Percentiles rank a stretch among this genome's conserved stretches.
Conservation (phyloP, 805 yeast species). For the Ogataea paraovalis region DNA sequence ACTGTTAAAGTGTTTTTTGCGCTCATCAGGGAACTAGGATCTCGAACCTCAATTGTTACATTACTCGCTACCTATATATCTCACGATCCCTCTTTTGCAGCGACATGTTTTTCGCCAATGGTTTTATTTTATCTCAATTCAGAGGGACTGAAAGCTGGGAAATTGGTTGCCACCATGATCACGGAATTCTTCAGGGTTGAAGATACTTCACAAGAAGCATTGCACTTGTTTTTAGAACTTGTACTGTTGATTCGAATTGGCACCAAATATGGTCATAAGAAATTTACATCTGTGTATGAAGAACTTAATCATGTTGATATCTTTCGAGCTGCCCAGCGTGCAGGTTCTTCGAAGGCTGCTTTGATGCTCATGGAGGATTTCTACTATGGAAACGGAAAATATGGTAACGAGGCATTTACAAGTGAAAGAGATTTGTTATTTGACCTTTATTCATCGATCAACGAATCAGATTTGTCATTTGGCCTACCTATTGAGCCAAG, state of each 20-base stretch:
- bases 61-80: constrained; percentile 32
- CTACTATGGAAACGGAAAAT: constrained; percentile 9
- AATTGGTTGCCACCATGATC: constrained; percentile 18
- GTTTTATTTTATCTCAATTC: constrained; percentile 25
- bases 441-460: constrained; percentile 47
- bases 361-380: constrained; percentile 47
- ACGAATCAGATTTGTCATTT: constrained; percentile 57
- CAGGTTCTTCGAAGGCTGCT: constrained; percentile 38
- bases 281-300: constrained; percentile 29
- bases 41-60: constrained; percentile 28
- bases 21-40: constrained; percentile 31
- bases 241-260: constrained; percentile 39
- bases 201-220: constrained; percentile 9
- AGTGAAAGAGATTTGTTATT: constrained; percentile 22
- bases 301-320: constrained; percentile 29
- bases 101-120: constrained; percentile 25
- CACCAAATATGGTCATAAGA: constrained; percentile 26
- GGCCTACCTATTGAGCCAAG: constrained; percentile 63
- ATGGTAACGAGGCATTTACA: constrained; percentile 7
- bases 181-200: constrained; percentile 20
- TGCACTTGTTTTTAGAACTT: constrained; percentile 27
- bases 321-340: constrained; percentile 31
- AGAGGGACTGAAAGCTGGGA: constrained; percentile 17
- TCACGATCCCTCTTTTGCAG: constrained; percentile 26
- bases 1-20: constrained; percentile 30